Base-by-base conservation (phyloP, 352 stramenopile genomes). In the Pythium phragmitis region DNA sequence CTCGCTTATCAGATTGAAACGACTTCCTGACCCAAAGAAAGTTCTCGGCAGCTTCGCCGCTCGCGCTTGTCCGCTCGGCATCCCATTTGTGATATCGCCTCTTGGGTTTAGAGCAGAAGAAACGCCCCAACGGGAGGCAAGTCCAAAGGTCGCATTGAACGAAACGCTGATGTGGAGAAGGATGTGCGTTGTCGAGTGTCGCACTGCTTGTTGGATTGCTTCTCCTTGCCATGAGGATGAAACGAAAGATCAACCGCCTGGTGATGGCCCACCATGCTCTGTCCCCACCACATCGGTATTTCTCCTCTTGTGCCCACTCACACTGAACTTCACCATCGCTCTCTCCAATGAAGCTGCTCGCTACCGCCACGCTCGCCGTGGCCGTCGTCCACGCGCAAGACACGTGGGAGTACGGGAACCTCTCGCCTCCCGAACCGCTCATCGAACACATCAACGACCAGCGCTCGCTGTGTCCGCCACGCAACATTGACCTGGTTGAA, bases 401-500 rank as follows among this genome's bases (percentile, higher is more conserved):
- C 28, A 75, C 77, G 11, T 90, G 81, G 77, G 76, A 85, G 52
- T 65, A 54, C 7, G 76, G 74, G 8, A 71, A 65, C 12, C 76
- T 82, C 28, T 64, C 52, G 21, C 75, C 78, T 0, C 63, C 75
- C 26, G 53, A 61, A 19, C 50, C 61, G 28, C 58, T 87, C 13
- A n/a, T 91, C 11, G 49, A 76, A 26, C 64, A 75, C 23, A 79
- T 74, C 12, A 71, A 53, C 9, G 71, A 69, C 33, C 76, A 86
- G 51, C 48, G 61, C 16, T 66, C 63, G 21, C 67, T 91, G 2
- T 91, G 81, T 53, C 64, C 67, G 11, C 81, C 84, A 2, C 80
- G 84, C 21, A 87, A 92, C 49, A 63, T 92, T 21, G 70, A 87
- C 48, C 63, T 76, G 7, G 57, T 75, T 12, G 62, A 57, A 17